These are phyloP conservation scores for Solidago caesia DNA, from an alignment of 129 eudicot genomes.

Conservation along the genomic window DNA sequence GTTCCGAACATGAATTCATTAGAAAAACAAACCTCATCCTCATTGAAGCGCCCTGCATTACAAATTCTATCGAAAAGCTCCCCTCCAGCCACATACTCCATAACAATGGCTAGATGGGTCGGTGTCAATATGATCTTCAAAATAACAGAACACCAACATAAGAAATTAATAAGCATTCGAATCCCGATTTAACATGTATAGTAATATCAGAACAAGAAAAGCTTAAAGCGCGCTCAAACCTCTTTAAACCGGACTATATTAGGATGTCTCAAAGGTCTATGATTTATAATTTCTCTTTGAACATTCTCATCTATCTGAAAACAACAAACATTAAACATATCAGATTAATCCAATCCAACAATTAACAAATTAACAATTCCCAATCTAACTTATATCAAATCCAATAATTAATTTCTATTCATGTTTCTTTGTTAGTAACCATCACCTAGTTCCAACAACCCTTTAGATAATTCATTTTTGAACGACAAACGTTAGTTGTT, in stretches of 20 bases:
- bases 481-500: too few species aligned
- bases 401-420: neutral
- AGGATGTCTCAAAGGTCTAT: conserved; percentile 60
- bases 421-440: too few species aligned
- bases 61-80: conserved; percentile 65
- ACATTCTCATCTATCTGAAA: conserved; percentile 71
- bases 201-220: neutral
- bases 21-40: conserved; percentile 51
- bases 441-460: neutral
- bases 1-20: neutral
- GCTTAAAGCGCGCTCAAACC: conserved; percentile 25
- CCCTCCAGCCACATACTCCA: conserved; percentile 76
- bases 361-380: conserved; percentile 5
- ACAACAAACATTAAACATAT: conserved; percentile 18
- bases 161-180: neutral
- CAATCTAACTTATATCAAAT: neutral
- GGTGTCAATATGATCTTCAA: conserved; percentile 58
- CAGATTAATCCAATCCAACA: conserved; percentile 1
- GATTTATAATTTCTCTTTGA: conserved; percentile 68
- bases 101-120: conserved; percentile 62
- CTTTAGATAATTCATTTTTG: neutral
- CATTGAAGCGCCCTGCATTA: conserved; percentile 54
- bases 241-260: conserved; percentile 62
- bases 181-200: neutral
- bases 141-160: conserved; percentile 13